Evolutionary conservation across 1,139 yeast genomes (phyloP).

Genomic region (Candida frijolesensis): DNA sequence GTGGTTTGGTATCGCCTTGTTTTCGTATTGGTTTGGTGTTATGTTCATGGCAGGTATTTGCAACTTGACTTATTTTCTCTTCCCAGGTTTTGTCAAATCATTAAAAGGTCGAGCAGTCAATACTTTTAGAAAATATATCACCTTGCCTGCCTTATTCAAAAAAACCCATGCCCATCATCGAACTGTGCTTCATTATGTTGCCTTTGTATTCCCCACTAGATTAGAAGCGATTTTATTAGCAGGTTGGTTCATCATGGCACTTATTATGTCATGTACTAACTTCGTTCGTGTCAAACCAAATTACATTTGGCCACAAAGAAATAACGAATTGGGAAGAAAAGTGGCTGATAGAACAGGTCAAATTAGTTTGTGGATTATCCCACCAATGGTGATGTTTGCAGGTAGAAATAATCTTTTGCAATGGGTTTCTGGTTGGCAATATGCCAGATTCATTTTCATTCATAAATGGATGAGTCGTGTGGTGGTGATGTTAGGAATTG

Average conservation of each 20-base stretch:
- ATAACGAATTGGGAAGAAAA: slow-evolving; percentile 52
- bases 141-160: slow-evolving; percentile 51
- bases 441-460: slow-evolving; percentile 58
- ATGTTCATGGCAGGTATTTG: slow-evolving; percentile 47
- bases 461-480: slow-evolving; percentile 70
- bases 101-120: slow-evolving; percentile 38
- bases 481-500: slow-evolving; percentile 39
- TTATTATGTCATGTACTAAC: slow-evolving; percentile 46
- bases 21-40: slow-evolving; percentile 48
- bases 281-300: slow-evolving; percentile 42
- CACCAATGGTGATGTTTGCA: slow-evolving; percentile 56
- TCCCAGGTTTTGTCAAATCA: slow-evolving; percentile 35
- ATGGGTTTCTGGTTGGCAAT: slow-evolving; percentile 67
- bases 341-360: slow-evolving; percentile 65
- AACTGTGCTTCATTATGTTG: slow-evolving; percentile 29
- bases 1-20: slow-evolving; percentile 52
- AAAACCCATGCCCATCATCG: slow-evolving; percentile 44
- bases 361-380: slow-evolving; percentile 49
- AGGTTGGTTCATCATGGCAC: slow-evolving; percentile 50
- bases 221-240: slow-evolving; percentile 55
- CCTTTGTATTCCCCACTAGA: slow-evolving; percentile 60
- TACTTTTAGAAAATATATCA: slow-evolving; percentile 40
- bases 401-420: slow-evolving; percentile 71
- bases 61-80: slow-evolving; percentile 32
- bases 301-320: slow-evolving; percentile 29